Evolutionary conservation across 2,329 filamentous ascomycete species (phyloP).

Genomic region (Neopestalotiopsis sp.): DNA sequence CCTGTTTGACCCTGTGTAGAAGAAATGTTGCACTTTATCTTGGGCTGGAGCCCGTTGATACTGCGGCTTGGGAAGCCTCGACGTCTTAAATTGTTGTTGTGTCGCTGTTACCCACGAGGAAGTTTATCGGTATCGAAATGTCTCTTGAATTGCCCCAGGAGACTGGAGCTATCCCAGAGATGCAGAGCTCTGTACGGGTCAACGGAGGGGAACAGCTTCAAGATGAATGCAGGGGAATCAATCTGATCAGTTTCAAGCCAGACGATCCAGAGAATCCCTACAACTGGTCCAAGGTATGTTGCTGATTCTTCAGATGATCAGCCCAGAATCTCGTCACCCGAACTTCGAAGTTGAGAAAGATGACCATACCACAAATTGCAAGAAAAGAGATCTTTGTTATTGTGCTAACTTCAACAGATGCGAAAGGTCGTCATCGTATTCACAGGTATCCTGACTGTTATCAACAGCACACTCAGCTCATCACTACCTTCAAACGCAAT

Average conservation of each 20-base stretch:
- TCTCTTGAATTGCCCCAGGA: neutral
- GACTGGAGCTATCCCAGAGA: neutral
- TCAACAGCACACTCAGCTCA: constrained; percentile 12
- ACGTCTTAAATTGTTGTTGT: neutral
- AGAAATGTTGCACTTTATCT: neutral
- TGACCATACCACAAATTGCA: neutral
- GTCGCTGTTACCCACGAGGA: too few species aligned
- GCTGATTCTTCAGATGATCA: neutral
- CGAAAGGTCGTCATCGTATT: constrained; percentile 11
- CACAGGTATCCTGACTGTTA: constrained; percentile 5
- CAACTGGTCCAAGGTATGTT: constrained; percentile 13
- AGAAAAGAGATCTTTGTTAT: neutral
- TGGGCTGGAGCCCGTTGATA: neutral
- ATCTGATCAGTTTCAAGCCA: neutral
- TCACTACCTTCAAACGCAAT: constrained; percentile 6
- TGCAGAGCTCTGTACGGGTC: neutral
- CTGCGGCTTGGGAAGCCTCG: neutral
- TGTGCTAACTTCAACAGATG: neutral
- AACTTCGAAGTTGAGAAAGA: neutral
- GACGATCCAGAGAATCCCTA: constrained; percentile 9
- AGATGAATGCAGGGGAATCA: neutral
- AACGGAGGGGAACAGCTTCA: neutral
- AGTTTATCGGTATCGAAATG: neutral
- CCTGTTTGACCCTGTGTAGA: neutral
- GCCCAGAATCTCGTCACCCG: neutral